Base-by-base conservation (phyloP, 2,329 filamentous ascomycete genomes). In the Blumeria hordei region DNA sequence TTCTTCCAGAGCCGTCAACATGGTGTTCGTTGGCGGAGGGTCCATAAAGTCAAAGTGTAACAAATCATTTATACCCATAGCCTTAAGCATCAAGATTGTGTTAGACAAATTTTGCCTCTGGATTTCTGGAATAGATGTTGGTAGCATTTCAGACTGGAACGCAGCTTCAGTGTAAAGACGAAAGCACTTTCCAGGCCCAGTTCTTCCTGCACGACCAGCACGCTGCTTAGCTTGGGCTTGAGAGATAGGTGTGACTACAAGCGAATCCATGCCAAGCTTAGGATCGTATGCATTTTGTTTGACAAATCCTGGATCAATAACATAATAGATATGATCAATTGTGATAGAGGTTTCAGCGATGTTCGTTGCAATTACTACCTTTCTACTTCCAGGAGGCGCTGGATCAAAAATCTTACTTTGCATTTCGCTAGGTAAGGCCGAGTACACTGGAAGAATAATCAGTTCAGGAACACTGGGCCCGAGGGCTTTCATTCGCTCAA, bases 41-140 rank as follows among this genome's bases (percentile, higher is more conserved):
- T 98, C 92, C 90, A 98, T 96, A 63, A 98, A 98, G 69, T 96
- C 90, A 64, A 98, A 98, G 65, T 94, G 88, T 11, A 98, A 74
- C 1, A 98, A 73, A 65, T 98, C 92, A 64, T 98, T 96, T 68
- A 98, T 96, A 3, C 93, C 92, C 88, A 98, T 96, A 0, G 92
- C 92, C 67, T 98, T 98, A 53, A 98, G 76, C 85, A 95, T 94
- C 50, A 98, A 75, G 67, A 98, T 96, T 0, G 90, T 95, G 61
- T 85, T 81, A 0, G 87, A 85, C 54, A 98, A 66, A 63, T 98
- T 98, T 66, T 95, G 87, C 1, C 92, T 77, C 65, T 98, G 92
- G 54, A 98, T 98, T 63, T 96, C 92, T 0, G 92, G 92, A 34
- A 96, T 93, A 0, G 88, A 88, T 0, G 88, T 95, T 0, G 92